These are phyloP conservation scores for Colletotrichum somersetense DNA, from an alignment of 2,329 filamentous ascomycete species.

Conservation along the genomic window DNA sequence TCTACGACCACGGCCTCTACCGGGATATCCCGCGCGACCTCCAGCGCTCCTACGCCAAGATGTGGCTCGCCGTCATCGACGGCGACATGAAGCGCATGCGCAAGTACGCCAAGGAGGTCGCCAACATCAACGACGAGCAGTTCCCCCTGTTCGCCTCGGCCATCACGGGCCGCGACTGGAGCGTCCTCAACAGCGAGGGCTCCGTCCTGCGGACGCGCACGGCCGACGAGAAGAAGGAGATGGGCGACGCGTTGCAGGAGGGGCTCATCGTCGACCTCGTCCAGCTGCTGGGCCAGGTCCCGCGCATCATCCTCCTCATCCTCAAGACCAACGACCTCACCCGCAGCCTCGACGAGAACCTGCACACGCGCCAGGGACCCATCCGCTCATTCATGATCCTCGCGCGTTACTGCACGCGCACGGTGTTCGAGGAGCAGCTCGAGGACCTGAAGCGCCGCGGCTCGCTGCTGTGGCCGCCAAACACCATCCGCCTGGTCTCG, in stretches of 20 bases:
- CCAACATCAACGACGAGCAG: slow-evolving; percentile 87
- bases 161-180: slow-evolving; percentile 94
- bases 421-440: slow-evolving; percentile 74
- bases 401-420: slow-evolving; percentile 75
- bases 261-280: slow-evolving; percentile 91
- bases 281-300: slow-evolving; percentile 87
- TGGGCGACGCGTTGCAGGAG: slow-evolving; percentile 85
- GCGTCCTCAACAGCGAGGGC: slow-evolving; percentile 65
- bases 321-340: slow-evolving; percentile 98
- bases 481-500: slow-evolving; percentile 64
- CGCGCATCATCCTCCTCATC: slow-evolving; percentile 92
- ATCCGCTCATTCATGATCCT: slow-evolving; percentile 76
- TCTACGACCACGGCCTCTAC: slow-evolving; percentile 98
- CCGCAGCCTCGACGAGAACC: slow-evolving; percentile 89
- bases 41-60: slow-evolving; percentile 90
- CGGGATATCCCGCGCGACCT: slow-evolving; percentile 86
- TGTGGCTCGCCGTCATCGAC: slow-evolving; percentile 97
- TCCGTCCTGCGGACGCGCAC: slow-evolving; percentile 72
- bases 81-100: slow-evolving; percentile 89
- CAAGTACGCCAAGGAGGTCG: slow-evolving; percentile 88
- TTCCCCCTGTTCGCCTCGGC: slow-evolving; percentile 96
- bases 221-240: slow-evolving; percentile 84
- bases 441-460: slow-evolving; percentile 67
- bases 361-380: slow-evolving; percentile 79
- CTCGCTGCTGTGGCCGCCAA: slow-evolving; percentile 70